These are phyloP conservation scores for Talaromyces albobiverticillius DNA, from an alignment of 2,329 filamentous ascomycete species.

Conservation along the genomic window DNA sequence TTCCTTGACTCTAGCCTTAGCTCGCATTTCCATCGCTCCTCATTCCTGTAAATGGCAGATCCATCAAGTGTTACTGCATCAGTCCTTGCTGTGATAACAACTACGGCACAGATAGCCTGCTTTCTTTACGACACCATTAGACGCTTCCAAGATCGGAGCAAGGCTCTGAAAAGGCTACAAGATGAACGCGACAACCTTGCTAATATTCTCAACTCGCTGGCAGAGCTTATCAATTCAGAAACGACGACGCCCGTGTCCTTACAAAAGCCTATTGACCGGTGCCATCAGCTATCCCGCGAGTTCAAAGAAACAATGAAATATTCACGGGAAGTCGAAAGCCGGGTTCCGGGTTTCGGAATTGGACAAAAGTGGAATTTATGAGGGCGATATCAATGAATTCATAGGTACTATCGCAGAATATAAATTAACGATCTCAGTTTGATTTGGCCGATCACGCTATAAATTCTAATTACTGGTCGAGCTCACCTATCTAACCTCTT, in stretches of 20 bases:
- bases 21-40: no score
- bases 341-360: constrained; percentile 39
- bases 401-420: constrained; percentile 38
- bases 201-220: background rate
- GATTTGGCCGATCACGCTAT: constrained; percentile 38
- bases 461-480: constrained; percentile 18
- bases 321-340: constrained; percentile 33
- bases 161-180: background rate
- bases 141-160: background rate
- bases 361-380: constrained; percentile 43
- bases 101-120: background rate
- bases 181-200: background rate
- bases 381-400: constrained; percentile 40
- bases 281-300: constrained; percentile 35
- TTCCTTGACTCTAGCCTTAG: no score
- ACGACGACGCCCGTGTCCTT: constrained; percentile 29
- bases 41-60: constrained; percentile 22
- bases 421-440: constrained; percentile 39
- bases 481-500: background rate
- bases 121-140: background rate
- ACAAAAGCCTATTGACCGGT: constrained; percentile 34
- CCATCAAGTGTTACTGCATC: constrained; percentile 29
- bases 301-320: constrained; percentile 35
- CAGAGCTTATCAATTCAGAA: background rate
- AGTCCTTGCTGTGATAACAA: background rate